These are phyloP conservation scores for Tetracentron sinense DNA, from an alignment of 164 flowering plant species.

Conservation along the genomic window DNA sequence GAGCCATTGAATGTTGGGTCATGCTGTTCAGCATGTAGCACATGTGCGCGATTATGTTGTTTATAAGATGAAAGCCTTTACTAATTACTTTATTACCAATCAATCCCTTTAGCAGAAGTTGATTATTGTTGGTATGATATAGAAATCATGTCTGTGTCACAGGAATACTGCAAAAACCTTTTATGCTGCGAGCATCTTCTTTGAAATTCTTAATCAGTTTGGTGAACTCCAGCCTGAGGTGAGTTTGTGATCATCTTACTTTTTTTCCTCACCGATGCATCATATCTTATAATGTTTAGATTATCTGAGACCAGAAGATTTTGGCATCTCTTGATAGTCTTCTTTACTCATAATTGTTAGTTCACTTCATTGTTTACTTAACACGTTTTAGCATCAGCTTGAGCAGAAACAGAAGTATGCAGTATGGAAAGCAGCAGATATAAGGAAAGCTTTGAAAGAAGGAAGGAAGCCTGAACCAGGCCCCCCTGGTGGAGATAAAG, in stretches of 20 bases:
- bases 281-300: not conserved
- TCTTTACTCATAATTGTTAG: not conserved
- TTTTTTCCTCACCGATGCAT: not conserved
- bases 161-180: conserved; percentile 96
- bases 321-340: not conserved
- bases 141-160: too few relatives aligned
- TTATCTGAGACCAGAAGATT: not conserved
- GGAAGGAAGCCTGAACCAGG: conserved; percentile 92
- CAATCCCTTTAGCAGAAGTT: not conserved
- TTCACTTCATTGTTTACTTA: not conserved
- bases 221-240: conserved; percentile 92
- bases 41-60: not conserved
- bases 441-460: conserved; percentile 93
- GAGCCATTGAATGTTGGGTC: not conserved
- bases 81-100: too few relatives aligned
- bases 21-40: not conserved
- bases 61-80: not conserved
- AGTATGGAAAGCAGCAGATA: conserved; percentile 99
- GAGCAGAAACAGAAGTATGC: conserved; percentile 98
- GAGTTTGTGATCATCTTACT: conserved; percentile 28
- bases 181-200: conserved; percentile 98
- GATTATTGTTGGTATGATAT: not conserved
- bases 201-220: conserved; percentile 90
- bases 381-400: too few relatives aligned
- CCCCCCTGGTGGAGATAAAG: conserved; percentile 75